These are phyloP conservation scores for Diddensiella transvaalensis DNA, from an alignment of 805 yeast genomes.

Conservation along the genomic window DNA sequence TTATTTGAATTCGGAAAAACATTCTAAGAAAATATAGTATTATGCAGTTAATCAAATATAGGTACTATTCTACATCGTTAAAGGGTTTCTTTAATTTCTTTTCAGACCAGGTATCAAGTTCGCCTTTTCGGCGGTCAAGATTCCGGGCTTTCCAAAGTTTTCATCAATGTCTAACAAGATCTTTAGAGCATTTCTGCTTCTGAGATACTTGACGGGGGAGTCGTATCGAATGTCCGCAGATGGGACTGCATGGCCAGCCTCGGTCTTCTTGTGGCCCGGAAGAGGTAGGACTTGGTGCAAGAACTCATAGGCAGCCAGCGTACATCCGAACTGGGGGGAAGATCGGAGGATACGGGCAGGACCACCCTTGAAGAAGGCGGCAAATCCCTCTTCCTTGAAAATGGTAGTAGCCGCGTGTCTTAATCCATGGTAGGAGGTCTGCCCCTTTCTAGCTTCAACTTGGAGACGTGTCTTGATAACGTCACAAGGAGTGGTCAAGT, in stretches of 20 bases:
- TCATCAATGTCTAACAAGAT: conserved; percentile 43
- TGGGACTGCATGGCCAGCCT: conserved; percentile 43
- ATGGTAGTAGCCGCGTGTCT: conserved; percentile 73
- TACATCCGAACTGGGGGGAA: conserved; percentile 96
- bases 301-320: conserved; percentile 94
- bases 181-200: conserved; percentile 41
- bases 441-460: conserved; percentile 74
- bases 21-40: too few species aligned
- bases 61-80: background rate
- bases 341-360: conserved; percentile 91
- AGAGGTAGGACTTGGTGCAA: conserved; percentile 78
- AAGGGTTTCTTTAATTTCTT: background rate
- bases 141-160: conserved; percentile 40
- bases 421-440: conserved; percentile 72
- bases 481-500: conserved; percentile 93
- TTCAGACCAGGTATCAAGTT: conserved; percentile 16
- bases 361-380: conserved; percentile 94
- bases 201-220: conserved; percentile 36
- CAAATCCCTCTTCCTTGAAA: conserved; percentile 73
- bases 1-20: too few species aligned
- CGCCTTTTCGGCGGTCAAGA: conserved; percentile 26
- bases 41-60: background rate
- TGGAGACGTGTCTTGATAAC: conserved; percentile 94
- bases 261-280: conserved; percentile 39
- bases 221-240: conserved; percentile 27